Conservation (phyloP, 257 asterid genomes). For the Schizonepeta tenuifolia region DNA sequence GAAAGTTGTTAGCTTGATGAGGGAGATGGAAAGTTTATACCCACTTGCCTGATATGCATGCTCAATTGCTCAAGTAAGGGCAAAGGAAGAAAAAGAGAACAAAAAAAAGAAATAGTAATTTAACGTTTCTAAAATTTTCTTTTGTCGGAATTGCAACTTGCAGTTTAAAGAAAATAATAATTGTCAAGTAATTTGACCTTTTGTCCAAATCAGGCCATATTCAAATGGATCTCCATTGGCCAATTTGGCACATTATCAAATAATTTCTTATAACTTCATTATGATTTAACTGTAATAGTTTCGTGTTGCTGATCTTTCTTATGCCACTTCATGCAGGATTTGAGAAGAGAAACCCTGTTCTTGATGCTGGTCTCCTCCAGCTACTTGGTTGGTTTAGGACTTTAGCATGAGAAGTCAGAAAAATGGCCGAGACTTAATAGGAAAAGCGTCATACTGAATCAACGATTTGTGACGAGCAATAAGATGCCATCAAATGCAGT, state of each 20-base stretch:
- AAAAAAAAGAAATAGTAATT: not conserved
- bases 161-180: not conserved
- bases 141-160: not conserved
- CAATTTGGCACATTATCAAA: not conserved
- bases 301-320: constrained; percentile 12
- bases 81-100: no score
- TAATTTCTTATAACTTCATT: not conserved
- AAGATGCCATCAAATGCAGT: constrained; percentile 22
- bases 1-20: constrained; percentile 3
- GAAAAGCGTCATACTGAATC: constrained; percentile 22
- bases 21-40: not conserved
- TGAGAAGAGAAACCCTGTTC: constrained; percentile 68
- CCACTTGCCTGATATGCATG: not conserved
- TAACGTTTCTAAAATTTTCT: not conserved
- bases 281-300: not conserved
- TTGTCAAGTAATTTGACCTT: not conserved
- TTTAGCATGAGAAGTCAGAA: constrained; percentile 54
- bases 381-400: constrained; percentile 92
- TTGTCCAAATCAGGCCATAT: not conserved
- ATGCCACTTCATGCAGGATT: constrained; percentile 51
- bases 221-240: constrained; percentile 4
- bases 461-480: constrained; percentile 20
- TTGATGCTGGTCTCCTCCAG: constrained; percentile 74
- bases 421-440: not conserved
- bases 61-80: not conserved